Base-by-base conservation (phyloP, 2,329 filamentous ascomycete species). In the Penicillium italicum region DNA sequence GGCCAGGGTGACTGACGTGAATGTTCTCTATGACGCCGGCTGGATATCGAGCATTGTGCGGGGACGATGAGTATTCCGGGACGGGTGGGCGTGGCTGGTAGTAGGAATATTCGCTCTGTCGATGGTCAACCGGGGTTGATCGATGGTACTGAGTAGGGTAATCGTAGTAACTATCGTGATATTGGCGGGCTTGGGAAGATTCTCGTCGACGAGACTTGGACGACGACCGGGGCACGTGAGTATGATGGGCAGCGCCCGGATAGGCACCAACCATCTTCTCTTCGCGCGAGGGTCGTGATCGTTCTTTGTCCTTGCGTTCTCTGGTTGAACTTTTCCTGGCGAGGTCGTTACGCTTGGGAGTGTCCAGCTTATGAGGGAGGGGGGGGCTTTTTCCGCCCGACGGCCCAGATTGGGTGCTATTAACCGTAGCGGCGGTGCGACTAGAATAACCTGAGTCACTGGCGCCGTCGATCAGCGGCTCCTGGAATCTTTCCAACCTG, bases 401-500 rank as follows among this genome's bases (percentile, higher is more conserved):
- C 74, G 75, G 75, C 62, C 71, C 75, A 67, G 79, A 79, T 77
- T 80, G 73, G 78, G 78, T 70, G 65, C 72, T 77, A 74, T 79
- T 78, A 71, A 78, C 74, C 59, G 80, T 79, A 60, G 79, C 77
- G 62, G 76, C 77, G 65, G 81, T 82, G 66, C 79, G 78, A 74
- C 82, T 85, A 60, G 81, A 84, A 76, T 85, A 85, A 65, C 83
- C 83, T 62, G 82, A 85, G 72, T 86, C 83, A 72, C 80, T 83
- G 63, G 79, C 77, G 66, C 76, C 74, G 70, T 83, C 79, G 57
- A 75, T 72, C 62, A 71, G 70, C 55, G 65, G 63, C 58, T 67
- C 69, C 47, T 62, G 55, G 70, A 62, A 69, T 72, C 64, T 70
- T 54, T 77, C 72, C 58, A 74, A 66, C 61, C 75, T 74, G 53